Evolutionary conservation across 371 early-diverging fungal genomes (phyloP), one percentile per base, ranked within the genome.

Genomic region (Phascolomyces articulosus): DNA sequence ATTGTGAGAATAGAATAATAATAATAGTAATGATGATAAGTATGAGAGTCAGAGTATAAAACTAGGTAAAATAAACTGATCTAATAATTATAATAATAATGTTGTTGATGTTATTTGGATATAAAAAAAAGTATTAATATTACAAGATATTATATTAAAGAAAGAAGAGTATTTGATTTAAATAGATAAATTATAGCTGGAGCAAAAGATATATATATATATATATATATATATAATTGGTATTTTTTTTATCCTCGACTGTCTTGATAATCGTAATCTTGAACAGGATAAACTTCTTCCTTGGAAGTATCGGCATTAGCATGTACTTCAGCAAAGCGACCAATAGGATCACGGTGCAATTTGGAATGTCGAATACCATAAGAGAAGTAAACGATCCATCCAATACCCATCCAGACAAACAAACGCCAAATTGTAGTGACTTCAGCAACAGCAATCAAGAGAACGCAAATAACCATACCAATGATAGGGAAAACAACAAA

Each of bases 391-490:
- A 95, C 65, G 9, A 92, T 29, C 61, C 91, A 68, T 3, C 95
- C 95, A 34, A 94, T 66, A 7, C 59, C 91, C 74, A 91, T 84
- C 95, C 95, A 80, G 21, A 78, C 57, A 56, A 92, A 71, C 67
- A 82, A 54, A 72, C 77, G 77, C 75, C 75, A 77, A 24, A 90
- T 86, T 7, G 90, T 88, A 1, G 83, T 73, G 0, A 75, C 80
- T 40, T 87, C 86, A 26, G 89, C 84, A 10, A 88, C 74, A n/a
- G 80, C 84, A 68, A 92, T 83, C 18, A 92, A 73, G 21, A 79
- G 79, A 31, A 92, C 64, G 10, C 86, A 85, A 38, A 85, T 78
- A 41, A 71, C 59, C 47, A 87, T 87, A 21, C 91, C 90, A 7
- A 87, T 64, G 2, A 86, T 51, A 1, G 94, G 92, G 40, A 93